These are phyloP conservation scores for Ophiostoma sp. DNA, from an alignment of 2,329 filamentous ascomycete species.

Conservation along the genomic window DNA sequence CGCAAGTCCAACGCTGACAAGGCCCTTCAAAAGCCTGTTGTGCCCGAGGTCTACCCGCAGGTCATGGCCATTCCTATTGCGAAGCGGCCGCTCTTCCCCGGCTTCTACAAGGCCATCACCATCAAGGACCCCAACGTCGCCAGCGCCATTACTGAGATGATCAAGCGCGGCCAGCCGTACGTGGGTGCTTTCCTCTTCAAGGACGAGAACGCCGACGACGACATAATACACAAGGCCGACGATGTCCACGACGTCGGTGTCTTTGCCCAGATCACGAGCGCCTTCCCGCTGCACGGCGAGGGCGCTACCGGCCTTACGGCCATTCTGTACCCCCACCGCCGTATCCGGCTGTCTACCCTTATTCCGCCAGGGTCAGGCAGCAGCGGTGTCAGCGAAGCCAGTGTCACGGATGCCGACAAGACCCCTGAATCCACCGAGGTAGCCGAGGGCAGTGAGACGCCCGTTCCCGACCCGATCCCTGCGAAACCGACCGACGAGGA, in stretches of 20 bases:
- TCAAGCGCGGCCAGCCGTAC: constrained; percentile 95
- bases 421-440: constrained; percentile 41
- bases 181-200: constrained; percentile 97
- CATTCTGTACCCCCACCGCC: constrained; percentile 91
- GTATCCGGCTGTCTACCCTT: constrained; percentile 85
- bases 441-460: constrained; percentile 49
- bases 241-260: constrained; percentile 96
- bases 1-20: constrained; percentile 67
- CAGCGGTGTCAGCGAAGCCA: constrained; percentile 6
- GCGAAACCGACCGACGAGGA: constrained; percentile 55
- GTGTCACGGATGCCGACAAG: background rate
- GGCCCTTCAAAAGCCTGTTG: constrained; percentile 79
- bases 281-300: constrained; percentile 86
- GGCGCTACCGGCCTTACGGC: constrained; percentile 82
- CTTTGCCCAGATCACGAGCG: constrained; percentile 96
- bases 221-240: constrained; percentile 84
- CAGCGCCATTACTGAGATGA: constrained; percentile 90
- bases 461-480: constrained; percentile 60
- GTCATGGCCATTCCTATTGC: constrained; percentile 97
- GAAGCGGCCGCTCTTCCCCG: constrained; percentile 89
- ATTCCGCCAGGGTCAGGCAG: constrained; percentile 63
- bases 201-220: constrained; percentile 89
- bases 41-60: constrained; percentile 95
- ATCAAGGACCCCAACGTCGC: constrained; percentile 92
- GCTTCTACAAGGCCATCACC: constrained; percentile 98